Evolutionary conservation across 345 rosid species (phyloP), one percentile per base, ranked within the genome.

Genomic region (Corymbia maculata): DNA sequence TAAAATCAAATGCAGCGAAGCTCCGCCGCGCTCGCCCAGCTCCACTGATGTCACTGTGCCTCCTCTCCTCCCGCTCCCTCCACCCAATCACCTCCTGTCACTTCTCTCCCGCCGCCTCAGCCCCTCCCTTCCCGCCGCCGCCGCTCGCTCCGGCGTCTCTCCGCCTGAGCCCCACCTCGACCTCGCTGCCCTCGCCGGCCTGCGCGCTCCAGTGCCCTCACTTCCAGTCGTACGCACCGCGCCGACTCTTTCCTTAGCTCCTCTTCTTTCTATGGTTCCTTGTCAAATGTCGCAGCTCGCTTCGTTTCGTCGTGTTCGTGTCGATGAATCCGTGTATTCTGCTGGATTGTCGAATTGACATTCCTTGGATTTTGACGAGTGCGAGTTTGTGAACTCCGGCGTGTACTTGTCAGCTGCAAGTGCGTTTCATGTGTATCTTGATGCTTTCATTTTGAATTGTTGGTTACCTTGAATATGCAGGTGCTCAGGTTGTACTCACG

Each of bases 401-500:
- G 26, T 68, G 47, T 79, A 68, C 57, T 57, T 75, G 36, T 79
- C 49, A 28, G 13, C 21, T 19, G 22, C 26, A 6, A 36, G 26
- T 21, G 26, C 14, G 8, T 15, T 30, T 86, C 14, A 50, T 5
- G 53, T 51, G 70, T 36, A 10, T 66, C 42, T 36, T 36, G 42
- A 36, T 36, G 42, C 42, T 36, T 36, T 36, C 42, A 36, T 36
- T 36, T 36, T 2, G 9, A 26, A 4, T 22, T 55, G 61, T 55
- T 16, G 22, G 47, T 14, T 55, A 16, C 53, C 52, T 88, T 79
- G 51, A 70, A 47, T 53, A 44, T 55, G 84, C 92, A 97, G 99
- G 87, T 97, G 99, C 92, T 96, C 99, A 21, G 99, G 99, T 11
- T 97, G 99, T 88, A 93, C 96, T 42, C 99, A 97, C 70, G 98